Evolutionary conservation across 805 yeast genomes (phyloP).

Genomic region (Zygoascus bituminiphila): DNA sequence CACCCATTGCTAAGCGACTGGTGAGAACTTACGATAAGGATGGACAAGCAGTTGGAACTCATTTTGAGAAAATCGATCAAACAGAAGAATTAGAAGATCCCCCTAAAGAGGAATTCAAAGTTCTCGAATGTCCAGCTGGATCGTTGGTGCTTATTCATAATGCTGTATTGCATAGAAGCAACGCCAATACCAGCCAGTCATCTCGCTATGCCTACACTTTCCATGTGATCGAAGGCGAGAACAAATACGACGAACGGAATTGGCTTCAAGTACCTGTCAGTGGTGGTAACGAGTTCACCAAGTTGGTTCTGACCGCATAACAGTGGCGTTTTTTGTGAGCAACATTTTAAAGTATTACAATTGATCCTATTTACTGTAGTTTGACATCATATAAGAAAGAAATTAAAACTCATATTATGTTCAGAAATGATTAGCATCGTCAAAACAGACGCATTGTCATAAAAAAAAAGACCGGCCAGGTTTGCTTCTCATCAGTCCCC

Average conservation of each 20-base stretch:
- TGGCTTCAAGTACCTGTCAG: constrained; percentile 74
- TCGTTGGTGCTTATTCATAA: constrained; percentile 64
- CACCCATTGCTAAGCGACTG: constrained; percentile 53
- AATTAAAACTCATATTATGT: not conserved
- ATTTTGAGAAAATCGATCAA: constrained; percentile 36
- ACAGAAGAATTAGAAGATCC: constrained; percentile 26
- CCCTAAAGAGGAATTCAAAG: constrained; percentile 37
- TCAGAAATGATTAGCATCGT: not conserved
- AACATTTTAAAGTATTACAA: not conserved
- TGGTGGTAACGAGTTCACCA: constrained; percentile 56
- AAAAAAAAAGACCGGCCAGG: too few relatives aligned
- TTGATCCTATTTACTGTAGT: not conserved
- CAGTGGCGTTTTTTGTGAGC: not conserved
- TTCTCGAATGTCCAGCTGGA: constrained; percentile 62
- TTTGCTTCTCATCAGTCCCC: too few relatives aligned
- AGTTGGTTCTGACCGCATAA: constrained; percentile 23
- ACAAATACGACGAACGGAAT: constrained; percentile 53
- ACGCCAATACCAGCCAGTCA: constrained; percentile 42
- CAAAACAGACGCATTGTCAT: too few relatives aligned
- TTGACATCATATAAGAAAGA: not conserved
- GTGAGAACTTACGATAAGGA: constrained; percentile 35
- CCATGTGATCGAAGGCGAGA: constrained; percentile 64
- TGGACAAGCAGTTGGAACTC: constrained; percentile 47
- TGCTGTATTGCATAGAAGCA: constrained; percentile 64
- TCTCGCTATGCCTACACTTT: constrained; percentile 74